These are phyloP conservation scores for Albatrellus ellisii DNA, from an alignment of 768 basidiomycete genomes.

Conservation along the genomic window DNA sequence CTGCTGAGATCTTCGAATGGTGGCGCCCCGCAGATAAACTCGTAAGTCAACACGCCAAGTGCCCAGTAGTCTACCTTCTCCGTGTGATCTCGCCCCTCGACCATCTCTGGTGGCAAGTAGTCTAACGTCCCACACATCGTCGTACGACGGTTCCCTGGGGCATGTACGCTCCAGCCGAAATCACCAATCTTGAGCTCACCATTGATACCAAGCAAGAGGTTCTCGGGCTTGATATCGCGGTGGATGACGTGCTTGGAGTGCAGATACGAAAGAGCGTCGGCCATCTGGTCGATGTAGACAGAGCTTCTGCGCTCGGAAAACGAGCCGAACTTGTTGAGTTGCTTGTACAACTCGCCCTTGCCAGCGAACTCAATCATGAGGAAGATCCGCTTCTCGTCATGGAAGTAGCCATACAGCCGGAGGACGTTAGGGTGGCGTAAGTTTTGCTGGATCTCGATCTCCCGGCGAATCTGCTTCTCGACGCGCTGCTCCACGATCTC, in stretches of 20 bases:
- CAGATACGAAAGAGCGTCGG: conserved; percentile 85
- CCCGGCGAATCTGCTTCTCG: conserved; percentile 93
- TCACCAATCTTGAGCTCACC: conserved; percentile 98
- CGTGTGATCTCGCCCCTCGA: conserved; percentile 80
- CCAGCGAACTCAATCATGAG: conserved; percentile 97
- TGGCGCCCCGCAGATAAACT: conserved; percentile 78
- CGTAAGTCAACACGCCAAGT: conserved; percentile 90
- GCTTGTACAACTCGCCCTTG: conserved; percentile 95
- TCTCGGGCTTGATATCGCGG: conserved; percentile 98
- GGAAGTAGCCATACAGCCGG: conserved; percentile 93
- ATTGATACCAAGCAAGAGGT: conserved; percentile 84
- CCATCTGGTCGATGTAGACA: conserved; percentile 95
- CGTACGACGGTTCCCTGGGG: conserved; percentile 77
- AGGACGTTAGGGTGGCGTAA: conserved; percentile 91
- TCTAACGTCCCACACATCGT: conserved; percentile 95
- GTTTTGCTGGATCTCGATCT: conserved; percentile 98
- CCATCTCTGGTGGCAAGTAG: conserved; percentile 98
- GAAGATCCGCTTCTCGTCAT: conserved; percentile 96
- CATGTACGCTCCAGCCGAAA: conserved; percentile 98
- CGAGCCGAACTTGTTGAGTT: conserved; percentile 71
- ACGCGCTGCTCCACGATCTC: conserved; percentile 87
- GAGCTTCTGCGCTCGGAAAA: conserved; percentile 85
- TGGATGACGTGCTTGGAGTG: conserved; percentile 97
- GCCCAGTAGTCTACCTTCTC: conserved; percentile 96
- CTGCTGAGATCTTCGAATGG: conserved; percentile 82